Conservation (phyloP, 108 stramenopile species). For the Parietichytrium sp. region DNA sequence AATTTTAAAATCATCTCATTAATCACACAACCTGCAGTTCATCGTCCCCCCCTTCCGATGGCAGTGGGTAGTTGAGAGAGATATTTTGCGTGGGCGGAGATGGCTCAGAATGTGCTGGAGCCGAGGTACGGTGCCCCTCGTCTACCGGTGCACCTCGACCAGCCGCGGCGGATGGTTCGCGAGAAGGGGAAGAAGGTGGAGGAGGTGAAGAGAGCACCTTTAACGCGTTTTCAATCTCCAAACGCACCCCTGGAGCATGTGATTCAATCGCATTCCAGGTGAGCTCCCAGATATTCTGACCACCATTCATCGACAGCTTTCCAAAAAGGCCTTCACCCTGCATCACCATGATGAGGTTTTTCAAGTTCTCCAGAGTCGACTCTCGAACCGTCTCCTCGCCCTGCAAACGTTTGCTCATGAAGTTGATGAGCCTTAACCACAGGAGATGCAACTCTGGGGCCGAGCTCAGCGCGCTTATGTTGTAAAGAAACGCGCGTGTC, state of each 20-base stretch:
- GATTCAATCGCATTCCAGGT: neutral
- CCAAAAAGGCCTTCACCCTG: neutral
- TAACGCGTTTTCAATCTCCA: neutral
- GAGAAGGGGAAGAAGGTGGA: too few species aligned
- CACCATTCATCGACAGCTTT: neutral
- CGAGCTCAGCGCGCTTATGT: neutral
- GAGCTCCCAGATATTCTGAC: slow-evolving; percentile 7
- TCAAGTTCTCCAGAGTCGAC: slow-evolving; percentile 1
- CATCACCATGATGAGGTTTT: slow-evolving; percentile 34
- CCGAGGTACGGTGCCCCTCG: too few species aligned
- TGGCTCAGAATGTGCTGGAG: too few species aligned
- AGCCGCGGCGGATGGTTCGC: too few species aligned
- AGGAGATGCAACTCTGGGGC: neutral
- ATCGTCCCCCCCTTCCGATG: too few species aligned
- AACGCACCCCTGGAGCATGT: slow-evolving; percentile 2
- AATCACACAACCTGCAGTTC: too few species aligned
- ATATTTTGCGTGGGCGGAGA: too few species aligned
- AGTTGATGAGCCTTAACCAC: neutral
- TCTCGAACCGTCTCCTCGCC: neutral
- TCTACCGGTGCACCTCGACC: too few species aligned
- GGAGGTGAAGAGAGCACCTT: too few species aligned
- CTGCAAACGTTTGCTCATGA: neutral
- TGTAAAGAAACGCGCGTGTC: slow-evolving; percentile 1
- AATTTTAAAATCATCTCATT: too few species aligned
- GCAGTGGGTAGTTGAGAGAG: too few species aligned